phyloP scores from a whole-genome alignment of 352 stramenopile species.

The Pythium phragmitis region DNA sequence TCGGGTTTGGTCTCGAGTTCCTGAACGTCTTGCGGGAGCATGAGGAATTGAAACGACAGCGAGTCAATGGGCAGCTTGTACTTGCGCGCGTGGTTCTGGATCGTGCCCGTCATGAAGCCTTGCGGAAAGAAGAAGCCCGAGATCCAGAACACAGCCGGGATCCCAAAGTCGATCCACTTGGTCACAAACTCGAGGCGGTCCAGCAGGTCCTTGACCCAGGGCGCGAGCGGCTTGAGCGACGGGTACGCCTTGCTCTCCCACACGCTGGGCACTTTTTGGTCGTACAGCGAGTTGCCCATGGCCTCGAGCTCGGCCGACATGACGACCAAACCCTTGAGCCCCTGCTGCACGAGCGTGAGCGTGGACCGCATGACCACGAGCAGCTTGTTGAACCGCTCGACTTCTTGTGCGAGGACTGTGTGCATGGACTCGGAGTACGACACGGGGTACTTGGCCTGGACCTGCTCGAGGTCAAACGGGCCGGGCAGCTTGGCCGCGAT shows the following conservation, averaged over 20 bases:
- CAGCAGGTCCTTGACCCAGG: conserved; percentile 88
- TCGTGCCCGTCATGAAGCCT: conserved; percentile 89
- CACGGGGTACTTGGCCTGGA: conserved; percentile 85
- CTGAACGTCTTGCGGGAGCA: conserved; percentile 56
- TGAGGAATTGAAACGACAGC: conserved; percentile 88
- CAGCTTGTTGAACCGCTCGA: conserved; percentile 84
- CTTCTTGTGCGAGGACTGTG: conserved; percentile 90
- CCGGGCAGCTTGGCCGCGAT: conserved; percentile 65
- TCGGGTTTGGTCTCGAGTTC: conserved; percentile 55
- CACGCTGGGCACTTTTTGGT: conserved; percentile 86
- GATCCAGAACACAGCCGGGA: conserved; percentile 87
- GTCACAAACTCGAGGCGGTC: conserved; percentile 72
- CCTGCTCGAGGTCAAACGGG: conserved; percentile 78
- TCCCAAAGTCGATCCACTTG: conserved; percentile 73
- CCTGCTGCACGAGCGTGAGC: conserved; percentile 68
- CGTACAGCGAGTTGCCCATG: conserved; percentile 85
- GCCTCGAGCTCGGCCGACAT: conserved; percentile 85
- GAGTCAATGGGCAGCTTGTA: conserved; percentile 92
- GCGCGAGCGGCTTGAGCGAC: conserved; percentile 85
- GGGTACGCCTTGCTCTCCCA: conserved; percentile 91
- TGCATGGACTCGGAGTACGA: conserved; percentile 95
- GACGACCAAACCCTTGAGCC: conserved; percentile 77
- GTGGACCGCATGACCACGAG: conserved; percentile 64
- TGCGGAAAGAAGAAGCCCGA: conserved; percentile 93
- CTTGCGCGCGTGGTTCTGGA: conserved; percentile 91